Base-by-base conservation (phyloP, 2,329 filamentous ascomycete genomes). In the Trichoderma breve region DNA sequence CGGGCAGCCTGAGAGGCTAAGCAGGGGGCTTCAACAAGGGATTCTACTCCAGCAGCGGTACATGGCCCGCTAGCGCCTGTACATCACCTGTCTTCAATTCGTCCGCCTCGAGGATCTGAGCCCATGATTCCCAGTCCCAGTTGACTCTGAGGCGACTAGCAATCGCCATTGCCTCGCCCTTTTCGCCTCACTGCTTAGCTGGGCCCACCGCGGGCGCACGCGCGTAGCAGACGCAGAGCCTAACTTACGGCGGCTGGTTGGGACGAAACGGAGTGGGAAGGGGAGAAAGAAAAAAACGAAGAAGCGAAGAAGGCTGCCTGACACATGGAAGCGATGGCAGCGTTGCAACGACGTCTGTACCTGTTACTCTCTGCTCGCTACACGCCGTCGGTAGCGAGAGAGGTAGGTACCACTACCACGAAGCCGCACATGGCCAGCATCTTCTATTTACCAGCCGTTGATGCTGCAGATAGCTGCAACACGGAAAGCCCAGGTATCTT, bases 1-100 rank as follows among this genome's bases (percentile, higher is more conserved):
- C 64, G 58, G 71, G 32, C 71, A 63, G 47, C 39, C 71, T 65
- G 62, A 63, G 39, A 73, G 71, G 71, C 71, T 73, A 71, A 68
- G 61, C 68, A 71, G 53, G 43, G 55, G 55, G 34, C 15, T 26
- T 71, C 55, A 11, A 71, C 68, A 66, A 64, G 71, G 71, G 32
- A 34, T 62, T 57, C 51, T 71, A 18, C 67, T 64, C 32, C 69
- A 66, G 62, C 68, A 24, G 64, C 62, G 67, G 62, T 71, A 62
- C 71, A 57, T 64, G 34, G 71, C 36, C 53, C 39, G 71, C 67
- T 70, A 71, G 71, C 71, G 67, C 53, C 18, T 68, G 64, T 68
- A 64, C 70, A 72, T 68, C 64, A 53, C 57, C 55, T 36, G 70
- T 63, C 55, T 68, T 68, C 71, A 68, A 72, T 68, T 69, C 43